Conservation (phyloP, 352 stramenopile species). For the Globisporangium radiosum region DNA sequence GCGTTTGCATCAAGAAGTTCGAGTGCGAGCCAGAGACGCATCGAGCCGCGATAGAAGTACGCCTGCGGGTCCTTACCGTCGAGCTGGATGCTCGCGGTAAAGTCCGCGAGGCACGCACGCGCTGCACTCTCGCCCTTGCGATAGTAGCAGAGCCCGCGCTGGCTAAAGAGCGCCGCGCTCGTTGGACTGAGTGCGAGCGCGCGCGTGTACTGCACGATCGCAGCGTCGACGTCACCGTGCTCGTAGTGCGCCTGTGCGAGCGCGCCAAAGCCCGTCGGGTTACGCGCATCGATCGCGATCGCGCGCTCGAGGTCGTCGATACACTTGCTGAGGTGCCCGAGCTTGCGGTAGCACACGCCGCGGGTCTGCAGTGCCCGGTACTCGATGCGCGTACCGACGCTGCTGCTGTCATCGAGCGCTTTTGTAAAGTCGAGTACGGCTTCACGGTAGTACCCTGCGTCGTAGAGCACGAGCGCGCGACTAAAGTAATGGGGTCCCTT, state of each 20-base stretch:
- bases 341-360: constrained; percentile 53
- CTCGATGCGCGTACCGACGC: constrained; percentile 50
- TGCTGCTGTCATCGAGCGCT: constrained; percentile 51
- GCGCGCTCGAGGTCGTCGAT: constrained; percentile 68
- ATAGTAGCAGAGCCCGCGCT: constrained; percentile 68
- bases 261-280: constrained; percentile 46
- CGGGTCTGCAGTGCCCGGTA: constrained; percentile 64
- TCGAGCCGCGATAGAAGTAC: constrained; percentile 72
- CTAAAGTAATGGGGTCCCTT: constrained; percentile 74
- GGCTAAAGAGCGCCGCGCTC: constrained; percentile 54
- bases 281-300: constrained; percentile 66
- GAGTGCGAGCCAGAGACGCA: constrained; percentile 55
- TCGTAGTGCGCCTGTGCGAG: constrained; percentile 69
- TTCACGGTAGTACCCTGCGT: constrained; percentile 55
- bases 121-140: constrained; percentile 46
- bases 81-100: constrained; percentile 68
- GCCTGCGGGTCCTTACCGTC: constrained; percentile 65
- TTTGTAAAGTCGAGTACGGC: constrained; percentile 68
- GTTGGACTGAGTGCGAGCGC: constrained; percentile 60
- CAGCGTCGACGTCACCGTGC: constrained; percentile 36
- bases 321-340: constrained; percentile 54
- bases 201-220: constrained; percentile 50
- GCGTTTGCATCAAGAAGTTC: constrained; percentile 21
- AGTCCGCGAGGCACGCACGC: constrained; percentile 55
- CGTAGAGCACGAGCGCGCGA: constrained; percentile 62